Conservation (phyloP, 2,329 filamentous ascomycete genomes). For the Fusarium sp. region DNA sequence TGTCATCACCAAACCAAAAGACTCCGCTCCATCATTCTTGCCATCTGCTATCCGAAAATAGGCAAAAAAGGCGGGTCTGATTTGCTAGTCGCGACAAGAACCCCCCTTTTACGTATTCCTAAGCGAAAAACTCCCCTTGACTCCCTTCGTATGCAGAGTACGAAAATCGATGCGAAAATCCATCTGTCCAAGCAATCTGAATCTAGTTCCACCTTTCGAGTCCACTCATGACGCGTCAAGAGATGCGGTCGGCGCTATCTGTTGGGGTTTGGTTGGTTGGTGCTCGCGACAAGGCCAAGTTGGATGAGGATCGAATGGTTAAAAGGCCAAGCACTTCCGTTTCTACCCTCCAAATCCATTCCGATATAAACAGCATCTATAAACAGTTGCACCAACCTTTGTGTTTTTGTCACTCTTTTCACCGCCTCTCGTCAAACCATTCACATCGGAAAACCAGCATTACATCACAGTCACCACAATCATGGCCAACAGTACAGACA, state of each 20-base stretch:
- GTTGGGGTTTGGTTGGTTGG: not conserved
- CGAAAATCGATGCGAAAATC: not conserved
- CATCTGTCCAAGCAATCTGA: not conserved
- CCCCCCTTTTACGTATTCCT: not conserved
- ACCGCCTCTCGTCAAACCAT: not conserved
- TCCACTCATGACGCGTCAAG: not conserved
- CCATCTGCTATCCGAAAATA: not conserved
- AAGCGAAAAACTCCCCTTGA: not conserved
- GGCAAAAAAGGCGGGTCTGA: not conserved
- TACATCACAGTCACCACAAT: not conserved
- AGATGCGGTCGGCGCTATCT: not conserved
- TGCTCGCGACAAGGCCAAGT: not conserved
- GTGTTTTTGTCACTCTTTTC: not conserved
- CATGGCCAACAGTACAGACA: constrained; percentile 13
- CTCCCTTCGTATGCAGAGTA: not conserved
- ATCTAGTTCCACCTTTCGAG: not conserved
- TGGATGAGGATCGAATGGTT: not conserved
- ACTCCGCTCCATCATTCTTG: not conserved
- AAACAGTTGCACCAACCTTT: not conserved
- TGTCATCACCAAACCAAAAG: not conserved
- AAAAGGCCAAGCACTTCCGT: not conserved
- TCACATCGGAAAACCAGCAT: not conserved
- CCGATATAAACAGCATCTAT: not conserved
- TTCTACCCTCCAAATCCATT: not conserved
- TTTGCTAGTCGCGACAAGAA: not conserved